Evolutionary conservation across 352 stramenopile genomes (phyloP).

Genomic region (Globisporangium polare): DNA sequence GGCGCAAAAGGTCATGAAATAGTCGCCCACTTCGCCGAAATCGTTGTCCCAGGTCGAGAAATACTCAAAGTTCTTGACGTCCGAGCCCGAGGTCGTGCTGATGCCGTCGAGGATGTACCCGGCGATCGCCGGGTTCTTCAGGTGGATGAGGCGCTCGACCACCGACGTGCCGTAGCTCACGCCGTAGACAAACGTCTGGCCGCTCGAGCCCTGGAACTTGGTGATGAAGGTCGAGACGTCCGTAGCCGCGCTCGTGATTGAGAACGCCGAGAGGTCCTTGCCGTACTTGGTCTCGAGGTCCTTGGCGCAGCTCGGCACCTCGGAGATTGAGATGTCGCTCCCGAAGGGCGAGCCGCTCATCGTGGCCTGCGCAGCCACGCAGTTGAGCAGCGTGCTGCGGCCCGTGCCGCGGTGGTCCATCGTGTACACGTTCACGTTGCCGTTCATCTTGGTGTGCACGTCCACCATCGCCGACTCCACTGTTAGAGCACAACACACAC

Average conservation of each 20-base stretch:
- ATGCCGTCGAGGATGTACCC: conserved; percentile 52
- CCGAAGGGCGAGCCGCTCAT: conserved; percentile 30
- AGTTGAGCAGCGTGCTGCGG: conserved; percentile 36
- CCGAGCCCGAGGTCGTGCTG: conserved; percentile 28
- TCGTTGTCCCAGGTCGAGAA: conserved; percentile 36
- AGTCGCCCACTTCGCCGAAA: conserved; percentile 32
- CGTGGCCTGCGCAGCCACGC: conserved; percentile 30
- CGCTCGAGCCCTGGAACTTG: background rate
- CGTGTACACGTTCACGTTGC: conserved; percentile 48
- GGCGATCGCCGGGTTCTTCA: conserved; percentile 27
- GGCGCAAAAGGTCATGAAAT: conserved; percentile 23
- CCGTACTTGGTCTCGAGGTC: conserved; percentile 36
- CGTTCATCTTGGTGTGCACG: conserved; percentile 22
- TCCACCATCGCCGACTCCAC: conserved; percentile 34
- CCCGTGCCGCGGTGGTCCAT: conserved; percentile 53
- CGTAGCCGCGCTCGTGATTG: conserved; percentile 30
- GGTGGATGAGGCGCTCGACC: conserved; percentile 43
- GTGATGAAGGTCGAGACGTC: conserved; percentile 33
- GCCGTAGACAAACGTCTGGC: background rate
- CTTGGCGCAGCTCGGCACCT: conserved; percentile 32
- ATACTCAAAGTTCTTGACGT: conserved; percentile 25
- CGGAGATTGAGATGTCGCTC: conserved; percentile 14
- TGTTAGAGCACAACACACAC: conserved; percentile 8
- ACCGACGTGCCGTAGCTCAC: conserved; percentile 39
- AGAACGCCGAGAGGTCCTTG: conserved; percentile 28